A percentile compares a stretch with the other conserved stretches of the same genome.
Conservation (phyloP, 116 monocot species). For the Trichopus zeylanicus region DNA sequence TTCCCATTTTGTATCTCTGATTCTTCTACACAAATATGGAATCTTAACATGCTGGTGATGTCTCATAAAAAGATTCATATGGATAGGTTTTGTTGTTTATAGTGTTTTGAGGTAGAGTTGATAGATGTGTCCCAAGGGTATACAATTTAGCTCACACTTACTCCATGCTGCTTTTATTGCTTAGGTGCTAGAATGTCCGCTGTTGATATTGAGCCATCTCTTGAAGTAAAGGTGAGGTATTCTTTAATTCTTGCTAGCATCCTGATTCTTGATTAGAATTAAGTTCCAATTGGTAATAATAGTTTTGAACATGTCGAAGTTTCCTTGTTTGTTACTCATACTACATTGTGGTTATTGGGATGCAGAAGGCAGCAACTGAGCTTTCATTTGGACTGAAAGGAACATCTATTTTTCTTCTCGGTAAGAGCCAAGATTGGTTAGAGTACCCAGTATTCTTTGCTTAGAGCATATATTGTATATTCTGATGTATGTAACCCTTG, state of each 20-base stretch:
- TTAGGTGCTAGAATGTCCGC: slow-evolving; percentile 55
- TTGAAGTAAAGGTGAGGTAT: slow-evolving; percentile 42
- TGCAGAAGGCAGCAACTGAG: slow-evolving; percentile 72
- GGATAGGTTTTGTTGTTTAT: not conserved
- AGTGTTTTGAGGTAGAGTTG: not conserved
- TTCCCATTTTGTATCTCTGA: not conserved
- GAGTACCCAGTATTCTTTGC: not conserved
- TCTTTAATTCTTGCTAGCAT: not conserved
- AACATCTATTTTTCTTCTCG: slow-evolving; percentile 87
- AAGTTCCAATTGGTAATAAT: not conserved
- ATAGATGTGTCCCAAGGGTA: not conserved
- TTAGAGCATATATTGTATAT: no score
- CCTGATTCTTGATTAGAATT: not conserved
- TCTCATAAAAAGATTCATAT: not conserved
- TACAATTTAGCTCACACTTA: not conserved
- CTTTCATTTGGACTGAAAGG: slow-evolving; percentile 58
- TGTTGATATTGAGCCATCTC: slow-evolving; percentile 43
- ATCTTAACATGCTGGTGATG: not conserved
- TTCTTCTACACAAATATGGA: not conserved
- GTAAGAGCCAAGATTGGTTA: slow-evolving; percentile 15
- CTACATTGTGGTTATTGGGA: slow-evolving; percentile 8
- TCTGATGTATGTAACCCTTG: no score
- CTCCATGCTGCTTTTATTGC: not conserved
- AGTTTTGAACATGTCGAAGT: not conserved
- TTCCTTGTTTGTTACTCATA: not conserved